Base-by-base conservation (phyloP, 2,329 filamentous ascomycete species). In the Fusarium sp. region DNA sequence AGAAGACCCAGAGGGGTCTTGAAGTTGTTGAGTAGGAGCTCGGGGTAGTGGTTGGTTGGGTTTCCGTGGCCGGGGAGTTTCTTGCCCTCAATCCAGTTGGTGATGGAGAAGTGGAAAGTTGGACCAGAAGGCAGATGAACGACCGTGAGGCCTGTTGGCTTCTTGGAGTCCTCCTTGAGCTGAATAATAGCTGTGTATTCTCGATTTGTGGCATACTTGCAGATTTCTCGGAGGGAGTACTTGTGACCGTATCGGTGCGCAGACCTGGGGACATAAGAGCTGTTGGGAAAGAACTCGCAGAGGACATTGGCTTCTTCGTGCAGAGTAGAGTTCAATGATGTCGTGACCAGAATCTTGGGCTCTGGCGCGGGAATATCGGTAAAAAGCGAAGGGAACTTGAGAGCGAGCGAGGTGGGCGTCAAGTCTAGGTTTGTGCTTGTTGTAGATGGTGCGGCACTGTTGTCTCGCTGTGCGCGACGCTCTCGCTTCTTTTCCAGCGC, bases 331-430 rank as follows among this genome's bases (percentile, higher is more conserved):
- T 97, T 94, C 74, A 97, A 85, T 13, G 90, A 92, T 9, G 96
- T 98, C 1, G 96, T 99, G 76, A 99, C 87, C 38, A 99, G 89
- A 68, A 98, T 89, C 80, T 97, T 97, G 52, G 96, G 94, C 62
- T 81, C 80, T 57, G 83, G 86, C 47, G 84, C 87, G 34, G 84
- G 87, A 72, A 85, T 78, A 50, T 89, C 87, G 63, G 82, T 83
- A 75, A 91, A 91, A 36, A 91, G 84, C 2, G 84, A 83, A 30
- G 88, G 87, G 73, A 91, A 91, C 75, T 89, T 89, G 69, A 84
- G 80, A 15, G 86, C 81, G 37, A 90, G 81, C 9, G 86, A 86
- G 30, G 86, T 81, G 3, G 88, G 88, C 10, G 88, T 89, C 46
- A 89, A 80, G 71, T 90, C 88, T 65, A 90, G 83, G 41, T 89